Percentiles rank a stretch among this genome's conserved stretches.
Conservation (phyloP, 176 grass and related monocot species). For the Dendrocalamus sinicus region DNA sequence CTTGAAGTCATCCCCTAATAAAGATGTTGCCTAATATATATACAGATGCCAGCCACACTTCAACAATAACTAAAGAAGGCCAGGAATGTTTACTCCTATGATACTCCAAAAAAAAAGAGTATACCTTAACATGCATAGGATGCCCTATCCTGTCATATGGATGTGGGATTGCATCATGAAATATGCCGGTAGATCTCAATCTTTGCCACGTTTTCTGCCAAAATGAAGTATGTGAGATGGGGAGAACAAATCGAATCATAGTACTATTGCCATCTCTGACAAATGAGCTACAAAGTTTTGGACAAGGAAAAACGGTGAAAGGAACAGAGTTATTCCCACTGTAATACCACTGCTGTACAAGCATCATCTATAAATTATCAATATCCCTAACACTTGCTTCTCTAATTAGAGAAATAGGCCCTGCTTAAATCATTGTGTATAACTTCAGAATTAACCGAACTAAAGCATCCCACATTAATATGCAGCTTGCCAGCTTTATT, state of each 20-base stretch:
- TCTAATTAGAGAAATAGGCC: background rate
- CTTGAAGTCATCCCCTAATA: constrained; percentile 17
- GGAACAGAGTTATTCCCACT: constrained; percentile 16
- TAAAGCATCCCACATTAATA: constrained; percentile 13
- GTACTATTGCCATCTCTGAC: background rate
- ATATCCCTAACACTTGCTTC: constrained; percentile 15
- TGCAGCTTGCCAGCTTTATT: background rate
- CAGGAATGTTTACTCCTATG: background rate
- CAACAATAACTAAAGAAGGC: background rate
- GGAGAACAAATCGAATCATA: constrained; percentile 10
- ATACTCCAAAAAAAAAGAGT: constrained; percentile 12
- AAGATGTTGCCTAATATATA: background rate
- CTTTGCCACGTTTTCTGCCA: constrained; percentile 90
- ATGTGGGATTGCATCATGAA: constrained; percentile 84
- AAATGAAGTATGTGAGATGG: constrained; percentile 29
- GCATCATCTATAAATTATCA: background rate
- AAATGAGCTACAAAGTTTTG: background rate
- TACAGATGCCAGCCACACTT: too few relatives aligned
- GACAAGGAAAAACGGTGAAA: background rate
- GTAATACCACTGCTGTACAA: background rate
- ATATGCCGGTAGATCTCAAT: constrained; percentile 62
- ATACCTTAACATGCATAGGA: constrained; percentile 96
- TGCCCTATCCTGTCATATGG: constrained; percentile 66
- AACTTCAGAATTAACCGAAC: background rate
- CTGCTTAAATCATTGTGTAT: background rate